phyloP scores from a whole-genome alignment of 2,329 filamentous ascomycete species.

The Colletotrichum eleusines region DNA sequence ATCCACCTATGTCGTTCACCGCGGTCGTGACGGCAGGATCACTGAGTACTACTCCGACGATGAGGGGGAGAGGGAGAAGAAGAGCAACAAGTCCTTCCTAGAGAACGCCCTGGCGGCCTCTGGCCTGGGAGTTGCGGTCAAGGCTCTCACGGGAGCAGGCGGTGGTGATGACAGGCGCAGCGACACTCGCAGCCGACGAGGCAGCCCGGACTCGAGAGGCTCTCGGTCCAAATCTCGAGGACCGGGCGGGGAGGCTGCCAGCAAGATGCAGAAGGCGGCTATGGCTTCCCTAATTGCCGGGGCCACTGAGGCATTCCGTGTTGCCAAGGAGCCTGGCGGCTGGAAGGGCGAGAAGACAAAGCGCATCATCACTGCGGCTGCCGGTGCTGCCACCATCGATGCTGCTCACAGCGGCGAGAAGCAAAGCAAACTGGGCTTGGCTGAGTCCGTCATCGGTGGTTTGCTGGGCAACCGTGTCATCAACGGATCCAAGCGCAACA shows the following conservation, averaged over 20 bases:
- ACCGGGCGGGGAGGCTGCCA: slow-evolving; percentile 58
- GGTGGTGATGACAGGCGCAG: slow-evolving; percentile 58
- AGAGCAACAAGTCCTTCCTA: slow-evolving; percentile 73
- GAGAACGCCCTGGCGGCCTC: slow-evolving; percentile 73
- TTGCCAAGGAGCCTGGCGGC: slow-evolving; percentile 87
- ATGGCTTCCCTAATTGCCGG: slow-evolving; percentile 92
- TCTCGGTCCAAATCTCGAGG: slow-evolving; percentile 68
- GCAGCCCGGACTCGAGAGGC: slow-evolving; percentile 52
- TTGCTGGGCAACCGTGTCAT: slow-evolving; percentile 87
- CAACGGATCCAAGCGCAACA: slow-evolving; percentile 80
- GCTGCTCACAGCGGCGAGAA: slow-evolving; percentile 77
- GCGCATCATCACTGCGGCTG: slow-evolving; percentile 88
- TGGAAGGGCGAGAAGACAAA: slow-evolving; percentile 95
- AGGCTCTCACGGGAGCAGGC: slow-evolving; percentile 65
- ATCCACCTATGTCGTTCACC: slow-evolving; percentile 65
- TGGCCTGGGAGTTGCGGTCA: slow-evolving; percentile 72
- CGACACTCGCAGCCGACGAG: slow-evolving; percentile 51
- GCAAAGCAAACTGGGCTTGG: slow-evolving; percentile 84
- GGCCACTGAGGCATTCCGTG: slow-evolving; percentile 91
- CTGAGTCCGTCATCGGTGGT: slow-evolving; percentile 90
- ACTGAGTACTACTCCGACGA: slow-evolving; percentile 71
- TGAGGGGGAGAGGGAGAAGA: slow-evolving; percentile 65
- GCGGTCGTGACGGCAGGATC: slow-evolving; percentile 65
- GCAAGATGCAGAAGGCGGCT: slow-evolving; percentile 85
- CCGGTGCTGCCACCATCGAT: slow-evolving; percentile 88